Base-by-base conservation (phyloP, 495 filamentous ascomycete species). In the Articulospora tetracladia region DNA sequence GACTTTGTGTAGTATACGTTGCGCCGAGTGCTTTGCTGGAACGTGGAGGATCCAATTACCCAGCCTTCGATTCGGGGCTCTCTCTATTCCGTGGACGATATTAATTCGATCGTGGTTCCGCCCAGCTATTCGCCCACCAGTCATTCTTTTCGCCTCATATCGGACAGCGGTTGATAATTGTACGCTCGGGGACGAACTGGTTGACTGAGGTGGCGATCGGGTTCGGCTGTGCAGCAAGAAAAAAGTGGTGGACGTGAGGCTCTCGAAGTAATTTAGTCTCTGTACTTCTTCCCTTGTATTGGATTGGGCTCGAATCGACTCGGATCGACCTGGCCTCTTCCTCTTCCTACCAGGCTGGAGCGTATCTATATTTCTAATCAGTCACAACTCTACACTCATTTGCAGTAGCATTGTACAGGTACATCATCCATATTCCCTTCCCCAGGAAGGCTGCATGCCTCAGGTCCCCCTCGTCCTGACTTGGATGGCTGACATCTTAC, bases 1-100 rank as follows among this genome's bases (percentile, higher is more conserved):
- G 60, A 68, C 62, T 23, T 46, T 58, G 46, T 50, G 47, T 49
- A 65, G 58, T 65, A 61, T 61, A 48, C 55, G 19, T 64, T 64
- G 56, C n/a, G 53, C 34, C 15, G 30, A 7, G 6, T 34, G 30
- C 39, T 44, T 12, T n/a, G 39, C n/a, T 44, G 39, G 39, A 19
- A 44, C 39, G 10, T 44, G 39, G 48, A 20, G 27, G 32, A 41
- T 41, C 25, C 48, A 23, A 26, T 23, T n/a, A 19, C 17, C 48
- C 19, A 48, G 27, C 48, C 48, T 11, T 44, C 39, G 39, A 7
- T 44, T 46, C 28, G 28, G 28, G 57, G 57, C 49, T 22, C 11
- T 20, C 17, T 44, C 39, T 44, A n/a, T 44, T 44, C 39, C 39
- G 39, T 44, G 39, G 24, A 48, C 22, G 17, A 44, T 3, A n/a